Base-by-base conservation (phyloP, 352 stramenopile genomes). In the Phytopythium ostracodes region DNA sequence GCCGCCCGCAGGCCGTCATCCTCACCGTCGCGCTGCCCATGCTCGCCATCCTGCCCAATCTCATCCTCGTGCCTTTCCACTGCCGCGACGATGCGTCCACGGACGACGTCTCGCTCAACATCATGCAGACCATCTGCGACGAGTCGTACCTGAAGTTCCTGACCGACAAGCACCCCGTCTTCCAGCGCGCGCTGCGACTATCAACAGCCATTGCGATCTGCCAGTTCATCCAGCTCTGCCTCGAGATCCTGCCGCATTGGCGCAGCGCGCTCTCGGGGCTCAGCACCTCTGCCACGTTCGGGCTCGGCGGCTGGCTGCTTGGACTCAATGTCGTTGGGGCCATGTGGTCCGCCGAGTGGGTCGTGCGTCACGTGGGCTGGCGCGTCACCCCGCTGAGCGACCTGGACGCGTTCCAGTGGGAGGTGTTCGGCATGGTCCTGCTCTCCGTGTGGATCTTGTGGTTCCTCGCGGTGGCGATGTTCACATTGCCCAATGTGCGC, bases 71-170 rank as follows among this genome's bases (percentile, higher is more conserved):
- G 17, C 86, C 86, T 1, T 88, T 76, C 1, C 70, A 83, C 29
- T 92, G 83, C 44, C 71, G 59, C 20, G 66, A 70, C 14, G 47
- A 65, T 9, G 2, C 38, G n/a, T 44, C 68, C 18, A 38, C 62
- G n/a, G 62, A 75, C 2, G 66, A 83, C 9, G 52, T 64, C 1
- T 72, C 62, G 7, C 63, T 64, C 4, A 68, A 72, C 0, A 70
- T 85, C 66, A 60, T 77, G 38, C 72, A 83, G 44, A 72, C 68
- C 20, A 72, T 96, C 59, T 96, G 87, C 50, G 76, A 96, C 56
- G 77, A 92, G 55, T 92, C 80, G 24, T 96, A 94, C 49, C 58
- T 96, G 46, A 91, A 93, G 70, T 86, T 93, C 42, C 65, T 96
- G 57, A 93, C 83, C 1, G 82, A 93, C 38, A 79, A 76, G 29